phyloP scores from a whole-genome alignment of 768 basidiomycete genomes.

The Serendipita sp. region DNA sequence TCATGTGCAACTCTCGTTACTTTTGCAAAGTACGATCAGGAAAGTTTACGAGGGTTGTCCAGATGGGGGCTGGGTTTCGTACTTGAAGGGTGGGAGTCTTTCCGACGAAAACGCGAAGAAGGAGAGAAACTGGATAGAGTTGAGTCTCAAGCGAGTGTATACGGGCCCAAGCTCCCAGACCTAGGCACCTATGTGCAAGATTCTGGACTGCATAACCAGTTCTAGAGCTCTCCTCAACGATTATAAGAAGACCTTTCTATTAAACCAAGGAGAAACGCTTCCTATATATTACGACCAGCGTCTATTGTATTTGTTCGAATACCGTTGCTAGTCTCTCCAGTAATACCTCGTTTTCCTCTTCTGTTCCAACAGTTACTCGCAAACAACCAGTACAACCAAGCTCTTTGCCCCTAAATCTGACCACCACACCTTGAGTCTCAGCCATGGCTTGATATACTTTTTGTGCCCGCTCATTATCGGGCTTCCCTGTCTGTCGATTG shows the following conservation, averaged over 20 bases:
- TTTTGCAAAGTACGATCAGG: conserved; percentile 40
- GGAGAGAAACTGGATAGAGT: no score
- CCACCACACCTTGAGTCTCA: conserved; percentile 72
- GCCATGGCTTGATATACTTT: conserved; percentile 67
- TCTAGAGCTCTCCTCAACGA: no score
- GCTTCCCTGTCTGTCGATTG: conserved; percentile 20
- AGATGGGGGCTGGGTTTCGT: conserved; percentile 56
- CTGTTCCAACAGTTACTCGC: conserved; percentile 77
- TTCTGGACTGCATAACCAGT: no score
- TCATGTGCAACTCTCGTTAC: conserved; percentile 54
- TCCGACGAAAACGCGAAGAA: not conserved
- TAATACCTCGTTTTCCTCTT: conserved; percentile 53
- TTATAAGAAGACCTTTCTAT: no score
- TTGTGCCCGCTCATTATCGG: conserved; percentile 21
- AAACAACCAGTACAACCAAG: conserved; percentile 73
- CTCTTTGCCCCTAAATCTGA: conserved; percentile 77
- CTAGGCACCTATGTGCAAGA: no score
- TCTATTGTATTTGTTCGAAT: conserved; percentile 20
- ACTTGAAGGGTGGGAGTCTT: not conserved
- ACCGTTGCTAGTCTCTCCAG: conserved; percentile 38
- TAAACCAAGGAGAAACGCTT: no score
- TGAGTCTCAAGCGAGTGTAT: no score
- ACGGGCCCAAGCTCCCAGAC: no score
- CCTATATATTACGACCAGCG: not conserved
- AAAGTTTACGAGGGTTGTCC: conserved; percentile 53